These are phyloP conservation scores for Allium sativum DNA, from an alignment of 106 monocot species.

Conservation along the genomic window DNA sequence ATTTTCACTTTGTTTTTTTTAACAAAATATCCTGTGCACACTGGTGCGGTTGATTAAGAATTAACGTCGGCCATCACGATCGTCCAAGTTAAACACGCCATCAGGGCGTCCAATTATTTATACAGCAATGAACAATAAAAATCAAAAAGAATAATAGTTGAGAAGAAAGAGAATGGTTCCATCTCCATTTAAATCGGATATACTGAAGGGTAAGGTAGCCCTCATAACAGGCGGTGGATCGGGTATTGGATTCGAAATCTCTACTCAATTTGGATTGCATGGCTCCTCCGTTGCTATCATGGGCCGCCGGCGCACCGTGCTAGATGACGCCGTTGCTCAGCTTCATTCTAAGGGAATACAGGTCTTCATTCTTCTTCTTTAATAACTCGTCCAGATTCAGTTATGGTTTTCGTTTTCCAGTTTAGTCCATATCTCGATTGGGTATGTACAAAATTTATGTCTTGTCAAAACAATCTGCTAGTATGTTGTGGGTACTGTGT, in stretches of 20 bases:
- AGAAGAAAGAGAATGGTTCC: not conserved
- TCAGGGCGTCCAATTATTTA: too few relatives aligned
- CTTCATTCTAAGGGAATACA: constrained; percentile 52
- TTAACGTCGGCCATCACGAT: too few relatives aligned
- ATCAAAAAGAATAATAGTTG: not conserved
- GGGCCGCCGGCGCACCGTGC: constrained; percentile 70
- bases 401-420: not conserved
- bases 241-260: constrained; percentile 78
- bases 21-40: too few relatives aligned
- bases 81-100: too few relatives aligned
- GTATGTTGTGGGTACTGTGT: not conserved
- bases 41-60: too few relatives aligned
- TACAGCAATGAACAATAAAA: not conserved
- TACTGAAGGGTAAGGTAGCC: constrained; percentile 69
- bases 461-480: not conserved
- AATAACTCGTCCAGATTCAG: not conserved
- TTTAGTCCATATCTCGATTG: not conserved
- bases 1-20: too few relatives aligned
- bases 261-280: constrained; percentile 62
- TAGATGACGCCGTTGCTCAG: constrained; percentile 48
- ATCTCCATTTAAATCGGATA: constrained; percentile 61
- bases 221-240: constrained; percentile 79
- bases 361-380: constrained; percentile 11
- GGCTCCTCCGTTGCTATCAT: constrained; percentile 78
- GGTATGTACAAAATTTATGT: constrained; percentile 3